A percentile compares a stretch with the other conserved stretches of the same genome.
These are phyloP conservation scores for Schizophyllum commune DNA, from an alignment of 1,284 basidiomycete genomes.

Conservation along the genomic window DNA sequence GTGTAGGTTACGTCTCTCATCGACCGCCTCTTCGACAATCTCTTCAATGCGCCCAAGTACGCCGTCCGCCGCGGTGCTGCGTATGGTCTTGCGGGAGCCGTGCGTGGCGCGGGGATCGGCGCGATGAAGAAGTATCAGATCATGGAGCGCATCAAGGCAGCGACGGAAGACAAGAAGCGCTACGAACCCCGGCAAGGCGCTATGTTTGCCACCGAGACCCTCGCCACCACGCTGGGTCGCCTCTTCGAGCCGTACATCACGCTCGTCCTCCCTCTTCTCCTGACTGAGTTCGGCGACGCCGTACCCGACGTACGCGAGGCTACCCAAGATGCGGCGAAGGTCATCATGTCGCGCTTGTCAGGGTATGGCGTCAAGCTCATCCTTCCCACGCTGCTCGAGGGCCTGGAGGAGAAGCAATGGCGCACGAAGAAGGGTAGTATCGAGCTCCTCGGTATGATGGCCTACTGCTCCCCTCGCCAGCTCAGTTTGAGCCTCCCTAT, in stretches of 20 bases:
- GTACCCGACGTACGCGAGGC: constrained; percentile 91
- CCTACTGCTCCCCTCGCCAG: constrained; percentile 95
- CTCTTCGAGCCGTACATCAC: constrained; percentile 95
- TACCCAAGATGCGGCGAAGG: constrained; percentile 85
- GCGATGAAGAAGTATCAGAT: constrained; percentile 83
- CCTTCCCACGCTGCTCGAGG: constrained; percentile 83
- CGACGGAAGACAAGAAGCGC: constrained; percentile 85
- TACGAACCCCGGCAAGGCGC: constrained; percentile 89
- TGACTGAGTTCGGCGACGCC: constrained; percentile 88
- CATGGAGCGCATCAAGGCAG: constrained; percentile 67
- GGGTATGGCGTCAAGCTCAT: constrained; percentile 96
- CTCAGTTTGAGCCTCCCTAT: constrained; percentile 93
- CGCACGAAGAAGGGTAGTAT: constrained; percentile 97
- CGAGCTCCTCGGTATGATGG: constrained; percentile 98
- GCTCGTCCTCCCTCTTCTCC: constrained; percentile 78
- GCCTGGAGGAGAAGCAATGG: constrained; percentile 98
- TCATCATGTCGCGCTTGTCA: constrained; percentile 94
- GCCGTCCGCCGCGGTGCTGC: constrained; percentile 91
- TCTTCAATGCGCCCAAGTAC: constrained; percentile 80
- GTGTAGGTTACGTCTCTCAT: constrained; percentile 59
- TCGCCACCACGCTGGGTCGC: constrained; percentile 80
- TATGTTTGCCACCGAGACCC: constrained; percentile 92
- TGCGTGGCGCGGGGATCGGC: constrained; percentile 85
- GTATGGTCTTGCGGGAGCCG: constrained; percentile 90
- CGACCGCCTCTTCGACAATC: constrained; percentile 69